Evolutionary conservation across 2,329 filamentous ascomycete genomes (phyloP).

Genomic region (Penicillium polonicum): DNA sequence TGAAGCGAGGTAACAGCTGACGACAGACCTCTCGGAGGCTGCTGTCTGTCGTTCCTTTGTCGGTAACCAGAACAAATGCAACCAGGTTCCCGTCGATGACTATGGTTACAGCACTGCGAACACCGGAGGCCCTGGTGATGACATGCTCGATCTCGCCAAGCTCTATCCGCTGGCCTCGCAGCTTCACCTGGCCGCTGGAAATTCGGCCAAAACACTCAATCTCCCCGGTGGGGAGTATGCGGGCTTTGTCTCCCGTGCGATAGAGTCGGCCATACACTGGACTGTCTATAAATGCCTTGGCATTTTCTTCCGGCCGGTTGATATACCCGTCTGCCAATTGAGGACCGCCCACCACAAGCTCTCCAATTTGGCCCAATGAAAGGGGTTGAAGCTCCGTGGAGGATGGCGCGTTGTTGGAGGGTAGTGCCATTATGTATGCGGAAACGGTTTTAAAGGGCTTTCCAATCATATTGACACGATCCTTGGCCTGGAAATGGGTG

Average conservation of each 20-base stretch:
- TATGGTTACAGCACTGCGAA: conserved; percentile 65
- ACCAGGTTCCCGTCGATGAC: conserved; percentile 70
- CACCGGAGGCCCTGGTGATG: conserved; percentile 59
- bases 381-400: conserved; percentile 52
- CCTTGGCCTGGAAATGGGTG: conserved; percentile 56
- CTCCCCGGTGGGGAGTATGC: conserved; percentile 63
- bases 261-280: conserved; percentile 68
- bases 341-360: conserved; percentile 75
- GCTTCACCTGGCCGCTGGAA: conserved; percentile 76
- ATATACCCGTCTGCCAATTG: conserved; percentile 81
- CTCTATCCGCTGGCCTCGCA: conserved; percentile 79
- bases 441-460: conserved; percentile 78
- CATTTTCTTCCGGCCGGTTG: conserved; percentile 75
- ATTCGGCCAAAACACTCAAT: conserved; percentile 85
- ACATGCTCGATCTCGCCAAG: conserved; percentile 76
- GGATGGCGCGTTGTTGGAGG: conserved; percentile 24
- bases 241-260: conserved; percentile 80
- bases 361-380: conserved; percentile 67
- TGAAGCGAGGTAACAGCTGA: conserved; percentile 76
- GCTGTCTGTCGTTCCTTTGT: conserved; percentile 37
- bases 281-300: conserved; percentile 66
- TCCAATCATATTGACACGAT: conserved; percentile 69
- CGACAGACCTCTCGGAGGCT: conserved; percentile 61
- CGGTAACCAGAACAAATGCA: conserved; percentile 65
- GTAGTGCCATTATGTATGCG: conserved; percentile 64